Evolutionary conservation across 495 filamentous ascomycete genomes (phyloP).

Genomic region (Annulohypoxylon stygium): DNA sequence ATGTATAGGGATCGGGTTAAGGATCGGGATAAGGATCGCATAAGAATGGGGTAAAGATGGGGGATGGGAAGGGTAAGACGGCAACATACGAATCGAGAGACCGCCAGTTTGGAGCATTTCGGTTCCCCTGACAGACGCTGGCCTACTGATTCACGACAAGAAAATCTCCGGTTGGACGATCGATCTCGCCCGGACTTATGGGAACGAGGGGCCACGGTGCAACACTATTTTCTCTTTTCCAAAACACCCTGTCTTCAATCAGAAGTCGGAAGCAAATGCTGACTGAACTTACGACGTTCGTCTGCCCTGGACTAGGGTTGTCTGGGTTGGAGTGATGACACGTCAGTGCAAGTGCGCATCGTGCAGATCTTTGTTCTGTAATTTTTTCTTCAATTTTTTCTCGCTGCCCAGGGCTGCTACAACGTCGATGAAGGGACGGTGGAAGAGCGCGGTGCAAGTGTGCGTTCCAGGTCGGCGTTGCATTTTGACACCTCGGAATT

Average conservation of each 20-base stretch:
- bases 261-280: too few species aligned
- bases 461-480: not conserved
- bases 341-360: constrained; percentile 5
- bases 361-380: not conserved
- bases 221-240: not conserved
- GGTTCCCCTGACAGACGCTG: not conserved
- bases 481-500: not conserved
- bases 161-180: constrained; percentile 9
- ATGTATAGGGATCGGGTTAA: too few species aligned
- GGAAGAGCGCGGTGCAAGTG: not conserved
- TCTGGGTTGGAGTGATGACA: not conserved
- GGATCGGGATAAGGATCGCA: too few species aligned
- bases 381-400: not conserved
- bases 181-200: not conserved
- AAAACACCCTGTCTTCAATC: not conserved
- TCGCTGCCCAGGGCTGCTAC: not conserved
- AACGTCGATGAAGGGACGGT: not conserved
- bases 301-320: not conserved
- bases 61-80: not conserved
- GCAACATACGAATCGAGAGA: not conserved
- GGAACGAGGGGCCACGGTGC: not conserved
- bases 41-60: not conserved
- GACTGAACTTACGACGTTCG: not conserved
- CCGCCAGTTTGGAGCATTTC: not conserved
- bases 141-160: not conserved